Evolutionary conservation across 2,329 filamentous ascomycete genomes (phyloP), one percentile per base, ranked within the genome.

Genomic region (Coniochaeta hoffmannii): DNA sequence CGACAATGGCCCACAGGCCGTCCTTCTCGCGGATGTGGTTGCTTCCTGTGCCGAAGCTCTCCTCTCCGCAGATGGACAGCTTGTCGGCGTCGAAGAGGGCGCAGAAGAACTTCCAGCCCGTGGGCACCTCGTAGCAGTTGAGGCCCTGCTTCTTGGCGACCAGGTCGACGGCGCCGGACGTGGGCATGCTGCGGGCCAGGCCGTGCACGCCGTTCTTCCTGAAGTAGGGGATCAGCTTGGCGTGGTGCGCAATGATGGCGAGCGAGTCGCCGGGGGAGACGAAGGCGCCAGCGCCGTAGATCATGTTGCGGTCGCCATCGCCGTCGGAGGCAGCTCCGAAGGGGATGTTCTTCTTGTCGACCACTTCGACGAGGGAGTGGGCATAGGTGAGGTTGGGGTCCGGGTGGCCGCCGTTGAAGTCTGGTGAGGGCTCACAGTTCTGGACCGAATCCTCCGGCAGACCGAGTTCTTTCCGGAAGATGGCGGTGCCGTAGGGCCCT

Each of bases 1-100:
- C 94, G 54, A 97, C 88, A 59, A 99, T 83, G 58, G 94, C 94
- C 94, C 94, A 99, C 41, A 99, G 82, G 59, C 94, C 94, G 68
- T 99, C 94, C 83, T 99, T 99, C 79, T 99, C 94, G 64, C 94
- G 90, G 68, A 99, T 96, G 75, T 99, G 94, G 79, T 99, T 97
- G 74, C 89, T 96, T 36, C 94, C 94, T 11, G 94, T 99, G 63
- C 94, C 94, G 72, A 99, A 99, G 61, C 89, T 94, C 81, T 99
- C 94, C 76, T 99, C 94, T 57, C 94, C 94, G 69, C 94, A 99
- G 71, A 99, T 99, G 67, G 94, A 96, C 68, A 97, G 87, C 81
- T 96, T 96, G 75, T 96, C 80, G 62, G 90, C 88, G 68, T 97
- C 92, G 66, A 97, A 96, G 57, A 97, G 82, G 65, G 91, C 90